A percentile compares a stretch with the other conserved stretches of the same genome.
phyloP scores from a whole-genome alignment of 2,329 filamentous ascomycete species.

The Neopestalotiopsis clavispora region DNA sequence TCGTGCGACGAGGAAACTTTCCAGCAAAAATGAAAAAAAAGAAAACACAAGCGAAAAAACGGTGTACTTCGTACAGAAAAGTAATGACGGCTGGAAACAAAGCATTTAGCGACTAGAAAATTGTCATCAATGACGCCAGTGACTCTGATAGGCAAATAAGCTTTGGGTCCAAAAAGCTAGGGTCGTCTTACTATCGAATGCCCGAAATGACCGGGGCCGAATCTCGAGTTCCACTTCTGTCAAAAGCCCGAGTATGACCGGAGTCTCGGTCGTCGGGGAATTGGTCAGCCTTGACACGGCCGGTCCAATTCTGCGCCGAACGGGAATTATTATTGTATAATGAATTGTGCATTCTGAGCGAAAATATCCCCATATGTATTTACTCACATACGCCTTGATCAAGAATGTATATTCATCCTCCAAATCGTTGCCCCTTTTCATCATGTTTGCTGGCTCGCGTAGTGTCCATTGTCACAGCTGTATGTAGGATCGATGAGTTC shows the following conservation, averaged over 20 bases:
- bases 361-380: no score
- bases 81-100: conserved; percentile 22
- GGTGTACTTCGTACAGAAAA: conserved; percentile 12
- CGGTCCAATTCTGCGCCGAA: background rate
- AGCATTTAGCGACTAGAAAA: conserved; percentile 14
- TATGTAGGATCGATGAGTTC: no score
- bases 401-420: no score
- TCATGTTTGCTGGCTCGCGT: no score
- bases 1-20: conserved; percentile 6
- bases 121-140: conserved; percentile 24
- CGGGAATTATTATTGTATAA: background rate
- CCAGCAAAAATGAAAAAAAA: conserved; percentile 18
- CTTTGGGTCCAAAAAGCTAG: background rate
- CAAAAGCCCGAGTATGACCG: background rate
- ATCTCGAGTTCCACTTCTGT: background rate
- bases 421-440: no score
- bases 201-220: background rate
- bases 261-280: background rate
- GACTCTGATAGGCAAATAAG: conserved; percentile 4
- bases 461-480: no score
- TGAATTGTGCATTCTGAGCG: background rate
- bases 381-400: no score
- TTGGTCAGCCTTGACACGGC: background rate
- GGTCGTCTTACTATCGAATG: background rate
- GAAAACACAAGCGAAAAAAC: background rate